Evolutionary conservation across 179 eudicot species (phyloP), one percentile per base, ranked within the genome.

Genomic region (Monotropa hypopitys): DNA sequence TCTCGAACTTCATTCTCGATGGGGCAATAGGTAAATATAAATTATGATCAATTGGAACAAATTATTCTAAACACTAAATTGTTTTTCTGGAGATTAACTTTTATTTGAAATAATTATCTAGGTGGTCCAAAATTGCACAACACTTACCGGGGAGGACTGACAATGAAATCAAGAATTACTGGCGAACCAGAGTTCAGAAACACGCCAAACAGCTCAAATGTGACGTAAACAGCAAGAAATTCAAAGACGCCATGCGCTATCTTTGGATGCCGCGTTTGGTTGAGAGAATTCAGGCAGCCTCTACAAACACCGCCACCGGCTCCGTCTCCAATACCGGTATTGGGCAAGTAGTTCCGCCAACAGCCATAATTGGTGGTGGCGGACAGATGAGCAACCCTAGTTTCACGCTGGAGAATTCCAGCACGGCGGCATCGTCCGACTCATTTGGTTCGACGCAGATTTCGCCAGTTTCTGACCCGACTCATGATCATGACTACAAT

Each of bases 41-140:
- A 38, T 38, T 5, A n/a, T n/a, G n/a, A n/a, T n/a, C n/a, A n/a
- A n/a, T n/a, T n/a, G n/a, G n/a, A n/a, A n/a, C n/a, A n/a, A n/a
- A n/a, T n/a, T n/a, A n/a, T n/a, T n/a, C n/a, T n/a, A n/a, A n/a
- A n/a, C n/a, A n/a, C n/a, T n/a, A n/a, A n/a, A n/a, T n/a, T n/a
- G n/a, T n/a, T n/a, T n/a, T 49, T 49, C 2, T 38, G 40, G 40
- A 5, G 0, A 21, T 28, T 59, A 59, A 59, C 66, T 59, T 59
- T 59, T 59, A 26, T 59, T 59, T 16, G 69, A 43, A 15, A 15
- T 6, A 8, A 28, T 4, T 4, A 28, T n/a, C 5, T 51, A 93
- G 98, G 84, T 93, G 98, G 98, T 93, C 98, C 13, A 93, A 92
- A 81, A 93, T 93, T 50, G 98, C 98, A 2, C 98, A 93, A 79